A percentile compares a stretch with the other conserved stretches of the same genome.
These are phyloP conservation scores for Inonotus hispidus DNA, from an alignment of 1,284 basidiomycete species.

Conservation along the genomic window DNA sequence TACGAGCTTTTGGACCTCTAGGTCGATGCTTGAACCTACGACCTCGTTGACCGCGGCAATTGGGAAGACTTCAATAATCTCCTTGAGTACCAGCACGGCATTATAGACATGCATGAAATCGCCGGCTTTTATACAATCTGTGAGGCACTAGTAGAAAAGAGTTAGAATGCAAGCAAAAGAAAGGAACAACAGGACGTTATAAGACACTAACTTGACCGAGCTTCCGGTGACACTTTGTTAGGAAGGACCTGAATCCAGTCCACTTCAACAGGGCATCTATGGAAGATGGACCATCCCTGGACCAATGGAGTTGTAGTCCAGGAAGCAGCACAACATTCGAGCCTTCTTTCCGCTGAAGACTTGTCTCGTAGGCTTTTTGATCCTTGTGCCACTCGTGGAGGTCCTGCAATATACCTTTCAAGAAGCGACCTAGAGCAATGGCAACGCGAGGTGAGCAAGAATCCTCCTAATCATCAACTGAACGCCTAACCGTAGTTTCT, in stretches of 20 bases:
- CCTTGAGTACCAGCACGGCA: slow-evolving; percentile 83
- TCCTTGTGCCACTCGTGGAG: slow-evolving; percentile 72
- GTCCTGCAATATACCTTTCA: slow-evolving; percentile 75
- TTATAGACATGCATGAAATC: slow-evolving; percentile 97
- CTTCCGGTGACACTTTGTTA: slow-evolving; percentile 81
- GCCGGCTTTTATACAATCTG: slow-evolving; percentile 61
- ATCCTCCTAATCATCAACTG: neutral
- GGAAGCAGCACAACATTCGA: slow-evolving; percentile 61
- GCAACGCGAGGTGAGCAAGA: slow-evolving; percentile 10
- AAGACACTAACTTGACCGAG: slow-evolving; percentile 48
- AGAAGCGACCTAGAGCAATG: slow-evolving; percentile 63
- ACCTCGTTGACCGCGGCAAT: slow-evolving; percentile 50
- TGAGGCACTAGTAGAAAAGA: slow-evolving; percentile 43
- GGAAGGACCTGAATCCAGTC: slow-evolving; percentile 63
- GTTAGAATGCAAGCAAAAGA: neutral
- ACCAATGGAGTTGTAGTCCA: slow-evolving; percentile 55
- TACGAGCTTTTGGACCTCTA: slow-evolving; percentile 62
- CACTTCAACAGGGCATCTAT: slow-evolving; percentile 61
- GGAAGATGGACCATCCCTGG: slow-evolving; percentile 36
- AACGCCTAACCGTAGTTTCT: slow-evolving; percentile 77
- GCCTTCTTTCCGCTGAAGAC: slow-evolving; percentile 59
- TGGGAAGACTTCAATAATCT: slow-evolving; percentile 86
- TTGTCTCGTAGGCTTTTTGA: slow-evolving; percentile 59
- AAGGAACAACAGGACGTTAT: neutral
- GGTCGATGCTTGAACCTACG: slow-evolving; percentile 54